These are phyloP conservation scores for Guillardia theta DNA, from an alignment of 78 protist species.

Conservation along the genomic window DNA sequence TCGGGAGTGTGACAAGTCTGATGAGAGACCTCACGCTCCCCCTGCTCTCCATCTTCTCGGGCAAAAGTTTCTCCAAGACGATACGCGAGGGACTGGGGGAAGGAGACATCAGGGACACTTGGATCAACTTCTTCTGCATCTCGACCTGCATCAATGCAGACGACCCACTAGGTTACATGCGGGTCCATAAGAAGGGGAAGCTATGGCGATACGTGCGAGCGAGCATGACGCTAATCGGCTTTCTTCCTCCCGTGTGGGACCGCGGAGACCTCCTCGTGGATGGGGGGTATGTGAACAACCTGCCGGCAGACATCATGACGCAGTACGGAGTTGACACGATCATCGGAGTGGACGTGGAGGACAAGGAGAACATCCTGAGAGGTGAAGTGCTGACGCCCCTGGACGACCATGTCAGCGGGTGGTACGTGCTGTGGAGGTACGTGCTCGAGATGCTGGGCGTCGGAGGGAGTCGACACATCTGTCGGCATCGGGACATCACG, in stretches of 20 bases:
- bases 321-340: not conserved
- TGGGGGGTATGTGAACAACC: constrained; percentile 24
- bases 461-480: not conserved
- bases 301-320: not conserved
- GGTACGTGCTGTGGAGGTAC: not conserved
- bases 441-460: not conserved
- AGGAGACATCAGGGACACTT: not conserved
- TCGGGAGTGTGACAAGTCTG: not conserved
- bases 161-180: not conserved
- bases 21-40: not conserved
- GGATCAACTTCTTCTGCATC: not conserved
- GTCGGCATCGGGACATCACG: not conserved
- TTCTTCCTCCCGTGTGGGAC: not conserved
- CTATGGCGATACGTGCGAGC: not conserved
- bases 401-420: not conserved
- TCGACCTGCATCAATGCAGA: not conserved
- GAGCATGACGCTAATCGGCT: not conserved
- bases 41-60: not conserved
- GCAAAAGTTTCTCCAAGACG: not conserved
- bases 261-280: not conserved
- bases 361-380: not conserved
- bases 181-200: not conserved
- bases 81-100: not conserved
- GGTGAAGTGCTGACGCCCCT: not conserved
- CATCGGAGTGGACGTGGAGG: constrained; percentile 18